Evolutionary conservation across 2,329 filamentous ascomycete genomes (phyloP).

Genomic region (Trichoderma polysporum): DNA sequence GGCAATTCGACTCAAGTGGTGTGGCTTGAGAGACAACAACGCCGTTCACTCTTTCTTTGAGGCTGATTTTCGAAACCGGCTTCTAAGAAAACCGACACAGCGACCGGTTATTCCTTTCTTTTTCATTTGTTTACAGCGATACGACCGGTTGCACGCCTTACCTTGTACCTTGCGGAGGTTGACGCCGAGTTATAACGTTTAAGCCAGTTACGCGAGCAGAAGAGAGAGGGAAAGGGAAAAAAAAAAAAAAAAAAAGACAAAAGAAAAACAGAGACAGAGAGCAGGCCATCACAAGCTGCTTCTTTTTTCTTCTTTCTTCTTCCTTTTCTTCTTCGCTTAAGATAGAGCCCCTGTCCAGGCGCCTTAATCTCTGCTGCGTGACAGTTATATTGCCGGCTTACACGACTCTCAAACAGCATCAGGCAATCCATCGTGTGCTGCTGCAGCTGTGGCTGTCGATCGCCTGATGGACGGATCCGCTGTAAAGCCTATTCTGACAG

Average conservation of each 20-base stretch:
- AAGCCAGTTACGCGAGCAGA: not conserved
- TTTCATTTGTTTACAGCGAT: not conserved
- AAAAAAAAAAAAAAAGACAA: not conserved
- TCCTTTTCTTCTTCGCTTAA: not conserved
- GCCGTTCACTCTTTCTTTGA: not conserved
- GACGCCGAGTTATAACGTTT: not conserved
- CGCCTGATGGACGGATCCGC: slow-evolving; percentile 8
- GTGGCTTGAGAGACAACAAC: not conserved
- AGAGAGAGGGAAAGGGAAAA: not conserved
- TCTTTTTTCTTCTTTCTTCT: not conserved
- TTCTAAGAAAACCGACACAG: not conserved
- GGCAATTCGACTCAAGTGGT: not conserved
- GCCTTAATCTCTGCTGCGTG: slow-evolving; percentile 12
- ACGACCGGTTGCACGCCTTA: not conserved
- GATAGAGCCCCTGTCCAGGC: not conserved
- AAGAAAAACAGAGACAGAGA: not conserved
- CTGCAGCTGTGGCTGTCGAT: slow-evolving; percentile 5
- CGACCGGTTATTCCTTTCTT: not conserved
- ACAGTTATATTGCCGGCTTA: not conserved
- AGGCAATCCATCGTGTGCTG: not conserved
- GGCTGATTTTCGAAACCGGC: not conserved
- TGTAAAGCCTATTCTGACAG: slow-evolving; percentile 14
- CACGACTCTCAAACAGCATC: slow-evolving; percentile 5
- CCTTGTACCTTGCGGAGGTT: not conserved
- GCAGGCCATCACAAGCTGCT: not conserved